Percentiles rank a stretch among this genome's conserved stretches.
phyloP scores from a whole-genome alignment of 2,329 filamentous ascomycete species.

The Hypoxylon rubiginosum region DNA sequence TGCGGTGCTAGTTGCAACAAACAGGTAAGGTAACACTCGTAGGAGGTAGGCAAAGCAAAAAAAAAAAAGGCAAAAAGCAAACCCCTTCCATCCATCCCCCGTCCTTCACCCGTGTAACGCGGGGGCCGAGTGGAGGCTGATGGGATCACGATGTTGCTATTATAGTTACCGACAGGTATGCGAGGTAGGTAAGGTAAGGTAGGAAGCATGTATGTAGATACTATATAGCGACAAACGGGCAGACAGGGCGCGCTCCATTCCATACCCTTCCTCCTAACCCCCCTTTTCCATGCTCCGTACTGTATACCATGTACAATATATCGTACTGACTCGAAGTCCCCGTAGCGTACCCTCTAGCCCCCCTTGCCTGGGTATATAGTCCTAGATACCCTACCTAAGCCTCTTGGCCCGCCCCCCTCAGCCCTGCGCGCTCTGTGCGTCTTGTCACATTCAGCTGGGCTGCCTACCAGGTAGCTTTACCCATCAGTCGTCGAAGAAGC shows the following conservation, averaged over 20 bases:
- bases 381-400: constrained; percentile 23
- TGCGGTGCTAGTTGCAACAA: constrained; percentile 9
- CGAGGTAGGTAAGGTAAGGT: background rate
- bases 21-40: background rate
- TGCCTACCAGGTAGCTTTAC: background rate
- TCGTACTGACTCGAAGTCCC: background rate
- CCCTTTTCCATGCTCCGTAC: background rate
- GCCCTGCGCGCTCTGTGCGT: constrained; percentile 37
- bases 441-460: constrained; percentile 15
- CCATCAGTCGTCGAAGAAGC: background rate
- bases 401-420: constrained; percentile 34
- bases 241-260: background rate
- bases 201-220: background rate
- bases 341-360: background rate
- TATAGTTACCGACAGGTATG: background rate
- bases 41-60: background rate
- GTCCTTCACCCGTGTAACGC: constrained; percentile 1
- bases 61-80: background rate
- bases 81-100: background rate
- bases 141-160: background rate
- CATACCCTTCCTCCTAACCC: too few relatives aligned
- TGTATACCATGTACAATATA: background rate
- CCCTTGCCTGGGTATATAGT: background rate
- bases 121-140: background rate
- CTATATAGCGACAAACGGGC: background rate